Percentiles rank a stretch among this genome's conserved stretches.
Evolutionary conservation across 352 stramenopile species (phyloP).

Genomic region (Globisporangium uncinulatum): DNA sequence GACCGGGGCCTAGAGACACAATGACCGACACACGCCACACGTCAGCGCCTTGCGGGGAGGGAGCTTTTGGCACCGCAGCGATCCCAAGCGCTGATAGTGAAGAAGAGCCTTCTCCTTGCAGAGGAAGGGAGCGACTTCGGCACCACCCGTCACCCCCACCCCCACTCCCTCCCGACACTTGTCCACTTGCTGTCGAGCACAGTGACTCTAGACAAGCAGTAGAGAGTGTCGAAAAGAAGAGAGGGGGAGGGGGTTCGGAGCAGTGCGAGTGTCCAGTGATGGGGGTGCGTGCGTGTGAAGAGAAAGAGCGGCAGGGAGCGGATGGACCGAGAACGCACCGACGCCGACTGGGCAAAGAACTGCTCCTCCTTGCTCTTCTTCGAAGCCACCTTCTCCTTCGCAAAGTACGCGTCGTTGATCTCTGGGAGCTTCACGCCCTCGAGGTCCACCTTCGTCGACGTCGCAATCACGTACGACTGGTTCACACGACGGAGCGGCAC

Average conservation of each 20-base stretch:
- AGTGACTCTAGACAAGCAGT: background rate
- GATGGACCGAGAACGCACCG: slow-evolving; percentile 39
- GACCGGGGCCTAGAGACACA: slow-evolving; percentile 69
- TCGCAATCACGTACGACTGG: slow-evolving; percentile 99
- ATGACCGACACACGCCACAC: slow-evolving; percentile 13
- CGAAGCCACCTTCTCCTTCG: slow-evolving; percentile 81
- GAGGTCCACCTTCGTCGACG: slow-evolving; percentile 96
- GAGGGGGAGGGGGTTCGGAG: background rate
- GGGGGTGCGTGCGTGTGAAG: slow-evolving; percentile 5
- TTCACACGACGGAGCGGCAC: slow-evolving; percentile 98
- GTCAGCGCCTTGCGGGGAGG: slow-evolving; percentile 28
- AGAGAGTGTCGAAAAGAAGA: background rate
- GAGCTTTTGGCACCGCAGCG: slow-evolving; percentile 86
- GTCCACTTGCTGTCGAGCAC: background rate
- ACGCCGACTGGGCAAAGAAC: slow-evolving; percentile 94
- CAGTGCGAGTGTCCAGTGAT: slow-evolving; percentile 14
- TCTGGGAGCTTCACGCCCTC: slow-evolving; percentile 88
- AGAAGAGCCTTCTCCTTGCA: slow-evolving; percentile 9
- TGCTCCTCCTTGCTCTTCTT: slow-evolving; percentile 95
- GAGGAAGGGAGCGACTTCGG: slow-evolving; percentile 9
- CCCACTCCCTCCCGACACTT: slow-evolving; percentile 21
- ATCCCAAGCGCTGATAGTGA: slow-evolving; percentile 86
- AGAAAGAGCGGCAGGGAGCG: background rate
- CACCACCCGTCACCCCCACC: background rate
- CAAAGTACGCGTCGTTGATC: slow-evolving; percentile 98